Percentiles rank a stretch among this genome's conserved stretches.
Conservation (phyloP, 257 asterid genomes). For the Pogostemon cablin region DNA sequence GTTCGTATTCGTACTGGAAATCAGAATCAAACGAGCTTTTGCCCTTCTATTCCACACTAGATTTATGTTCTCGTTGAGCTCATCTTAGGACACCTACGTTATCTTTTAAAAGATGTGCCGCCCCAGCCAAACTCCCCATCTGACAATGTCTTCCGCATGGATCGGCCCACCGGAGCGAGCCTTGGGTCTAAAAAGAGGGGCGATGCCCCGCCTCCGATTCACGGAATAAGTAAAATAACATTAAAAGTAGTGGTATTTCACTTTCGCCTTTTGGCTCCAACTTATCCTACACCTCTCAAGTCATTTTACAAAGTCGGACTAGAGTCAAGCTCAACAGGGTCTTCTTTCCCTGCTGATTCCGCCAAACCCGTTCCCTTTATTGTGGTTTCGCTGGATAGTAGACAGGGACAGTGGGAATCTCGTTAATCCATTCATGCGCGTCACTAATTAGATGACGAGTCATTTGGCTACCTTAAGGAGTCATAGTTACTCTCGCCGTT, state of each 20-base stretch:
- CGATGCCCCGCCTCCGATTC: slow-evolving; percentile 64
- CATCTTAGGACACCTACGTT: too few species aligned
- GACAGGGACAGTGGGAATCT: neutral
- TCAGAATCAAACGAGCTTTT: too few species aligned
- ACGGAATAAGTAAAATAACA: slow-evolving; percentile 81
- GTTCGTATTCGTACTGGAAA: neutral
- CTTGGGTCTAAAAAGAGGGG: too few species aligned
- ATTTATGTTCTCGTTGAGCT: too few species aligned
- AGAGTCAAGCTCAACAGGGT: slow-evolving; percentile 69
- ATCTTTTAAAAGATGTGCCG: too few species aligned
- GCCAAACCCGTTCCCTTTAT: slow-evolving; percentile 31
- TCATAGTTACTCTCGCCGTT: too few species aligned
- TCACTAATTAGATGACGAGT: slow-evolving; percentile 70
- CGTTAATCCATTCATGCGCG: slow-evolving; percentile 58
- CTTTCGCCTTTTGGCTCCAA: slow-evolving; percentile 49
- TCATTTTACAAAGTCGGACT: slow-evolving; percentile 32
- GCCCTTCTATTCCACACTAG: too few species aligned
- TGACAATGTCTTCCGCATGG: too few species aligned
- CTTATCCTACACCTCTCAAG: slow-evolving; percentile 12
- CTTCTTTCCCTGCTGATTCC: slow-evolving; percentile 60
- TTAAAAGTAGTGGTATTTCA: slow-evolving; percentile 90
- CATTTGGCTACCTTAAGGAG: slow-evolving; percentile 50
- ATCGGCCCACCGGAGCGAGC: neutral
- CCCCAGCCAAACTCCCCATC: too few species aligned
- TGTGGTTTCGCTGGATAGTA: too few species aligned